Evolutionary conservation across 257 asterid genomes (phyloP), one percentile per base, ranked within the genome.

Genomic region (Schizonepeta tenuifolia): DNA sequence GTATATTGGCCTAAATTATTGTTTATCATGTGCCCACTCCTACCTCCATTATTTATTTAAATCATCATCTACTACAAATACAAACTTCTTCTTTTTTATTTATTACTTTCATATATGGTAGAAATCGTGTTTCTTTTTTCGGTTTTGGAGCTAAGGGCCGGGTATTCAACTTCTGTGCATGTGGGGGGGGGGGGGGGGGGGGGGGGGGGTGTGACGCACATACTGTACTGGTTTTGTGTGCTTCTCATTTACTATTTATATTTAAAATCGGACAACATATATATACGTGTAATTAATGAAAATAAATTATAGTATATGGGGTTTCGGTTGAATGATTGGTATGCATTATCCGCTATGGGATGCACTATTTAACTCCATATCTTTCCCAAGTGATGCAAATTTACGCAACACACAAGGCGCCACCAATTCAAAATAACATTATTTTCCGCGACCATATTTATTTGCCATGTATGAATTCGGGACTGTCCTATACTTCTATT

Each of bases 101-200:
- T 21, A 13, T 9, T n/a, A n/a, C n/a, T n/a, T 22, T 65, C 13
- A 44, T 31, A 17, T 18, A n/a, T 49, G 2, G 55, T 22, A 13
- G 9, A 44, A 26, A 3, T 0, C 9, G 62, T 49, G 28, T 26
- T 63, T 35, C 53, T 40, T 51, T 62, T 62, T 72, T 17, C 46
- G 49, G 71, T 41, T 72, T 36, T 7, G 44, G 22, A 9, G 38
- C n/a, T n/a, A n/a, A n/a, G n/a, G n/a, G n/a, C n/a, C n/a, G n/a
- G n/a, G n/a, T n/a, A n/a, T n/a, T n/a, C n/a, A n/a, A n/a, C n/a
- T n/a, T n/a, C n/a, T n/a, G n/a, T n/a, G n/a, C n/a, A n/a, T n/a
- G n/a, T n/a, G n/a, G n/a, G n/a, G n/a, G n/a, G n/a, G n/a, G n/a
- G n/a, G n/a, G n/a, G n/a, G n/a, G n/a, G n/a, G n/a, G n/a, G n/a